Base-by-base conservation (phyloP, 495 filamentous ascomycete species). In the Penicillium canescens region DNA sequence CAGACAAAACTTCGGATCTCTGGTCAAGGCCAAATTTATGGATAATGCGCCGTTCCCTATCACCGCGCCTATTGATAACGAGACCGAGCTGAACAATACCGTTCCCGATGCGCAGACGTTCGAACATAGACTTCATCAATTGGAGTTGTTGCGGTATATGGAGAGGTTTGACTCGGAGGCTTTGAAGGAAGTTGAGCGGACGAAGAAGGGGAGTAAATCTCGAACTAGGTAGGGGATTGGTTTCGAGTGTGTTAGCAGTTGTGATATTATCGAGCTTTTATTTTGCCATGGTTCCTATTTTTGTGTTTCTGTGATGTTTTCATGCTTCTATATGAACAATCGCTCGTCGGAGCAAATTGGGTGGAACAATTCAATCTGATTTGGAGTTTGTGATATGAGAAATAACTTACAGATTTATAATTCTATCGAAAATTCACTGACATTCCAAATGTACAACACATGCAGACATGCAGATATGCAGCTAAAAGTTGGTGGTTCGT, bases 71-170 rank as follows among this genome's bases (percentile, higher is more conserved):
- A 36, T 51, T 21, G 36, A 14, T 9, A 14, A 20, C 18, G 39
- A 42, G 12, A 20, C 13, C 1, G 49, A 51, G 33, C 49, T 51
- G 1, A 24, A 31, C 18, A 23, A 31, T 12, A 51, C 13, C 4
- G 49, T 51, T 7, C 24, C 49, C 0, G 49, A 51, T 36, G 39
- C 49, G 31, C 49, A 43, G 39, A 43, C 39, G 8, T 33, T 51
- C 13, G 49, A 51, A 26, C 35, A 36, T 33, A 42, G 31, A 21
- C 49, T 51, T 51, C 49, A 51, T 20, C 49, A 51, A 21, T 36
- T 51, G 39, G 49, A 51, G 31, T 6, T 51, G 5, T 23, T 51
- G 34, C 49, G 49, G 28, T 43, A 24, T 26, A 35, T 51, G 39
- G 40, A 41, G 23, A 43, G 49, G 21, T 18, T 24, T 28, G 49